phyloP scores from a whole-genome alignment of 2,329 filamentous ascomycete species.

The Bimuria novae-zelandiae region DNA sequence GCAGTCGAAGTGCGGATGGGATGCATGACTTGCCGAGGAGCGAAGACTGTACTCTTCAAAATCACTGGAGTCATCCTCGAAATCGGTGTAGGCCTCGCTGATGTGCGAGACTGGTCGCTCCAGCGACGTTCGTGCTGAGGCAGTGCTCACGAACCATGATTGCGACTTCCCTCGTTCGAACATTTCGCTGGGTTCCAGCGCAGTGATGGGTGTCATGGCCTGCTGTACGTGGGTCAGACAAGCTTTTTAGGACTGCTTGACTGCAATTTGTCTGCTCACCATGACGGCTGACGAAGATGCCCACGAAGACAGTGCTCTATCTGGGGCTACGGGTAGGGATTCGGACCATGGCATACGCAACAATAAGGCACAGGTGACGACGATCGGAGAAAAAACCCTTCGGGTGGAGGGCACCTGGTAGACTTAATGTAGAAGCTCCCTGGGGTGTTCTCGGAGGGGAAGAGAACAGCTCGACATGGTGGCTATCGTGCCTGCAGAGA shows the following conservation, averaged over 20 bases:
- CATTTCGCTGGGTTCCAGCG: slow-evolving; percentile 52
- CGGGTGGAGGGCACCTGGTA: slow-evolving; percentile 49
- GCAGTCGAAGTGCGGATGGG: slow-evolving; percentile 9
- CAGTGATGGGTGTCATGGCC: slow-evolving; percentile 52
- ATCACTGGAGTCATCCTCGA: slow-evolving; percentile 61
- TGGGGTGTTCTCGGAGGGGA: slow-evolving; percentile 36
- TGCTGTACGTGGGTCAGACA: slow-evolving; percentile 41
- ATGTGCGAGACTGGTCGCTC: slow-evolving; percentile 70
- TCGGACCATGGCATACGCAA: slow-evolving; percentile 39
- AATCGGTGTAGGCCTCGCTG: slow-evolving; percentile 79
- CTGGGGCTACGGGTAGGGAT: slow-evolving; percentile 24
- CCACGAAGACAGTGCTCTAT: slow-evolving; percentile 27
- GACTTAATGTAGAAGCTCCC: slow-evolving; percentile 50
- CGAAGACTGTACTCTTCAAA: slow-evolving; percentile 58
- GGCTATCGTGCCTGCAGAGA: slow-evolving; percentile 38
- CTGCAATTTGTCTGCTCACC: slow-evolving; percentile 33
- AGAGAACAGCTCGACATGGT: slow-evolving; percentile 38
- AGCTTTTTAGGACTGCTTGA: slow-evolving; percentile 15
- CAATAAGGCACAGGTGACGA: slow-evolving; percentile 36
- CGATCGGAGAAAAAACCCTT: slow-evolving; percentile 45
- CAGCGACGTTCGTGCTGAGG: slow-evolving; percentile 45
- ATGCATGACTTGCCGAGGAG: slow-evolving; percentile 64
- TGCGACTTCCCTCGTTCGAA: slow-evolving; percentile 55
- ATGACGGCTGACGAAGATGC: slow-evolving; percentile 37
- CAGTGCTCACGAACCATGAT: slow-evolving; percentile 62